Conservation (phyloP, 768 basidiomycete species). For the Mycena rosella region DNA sequence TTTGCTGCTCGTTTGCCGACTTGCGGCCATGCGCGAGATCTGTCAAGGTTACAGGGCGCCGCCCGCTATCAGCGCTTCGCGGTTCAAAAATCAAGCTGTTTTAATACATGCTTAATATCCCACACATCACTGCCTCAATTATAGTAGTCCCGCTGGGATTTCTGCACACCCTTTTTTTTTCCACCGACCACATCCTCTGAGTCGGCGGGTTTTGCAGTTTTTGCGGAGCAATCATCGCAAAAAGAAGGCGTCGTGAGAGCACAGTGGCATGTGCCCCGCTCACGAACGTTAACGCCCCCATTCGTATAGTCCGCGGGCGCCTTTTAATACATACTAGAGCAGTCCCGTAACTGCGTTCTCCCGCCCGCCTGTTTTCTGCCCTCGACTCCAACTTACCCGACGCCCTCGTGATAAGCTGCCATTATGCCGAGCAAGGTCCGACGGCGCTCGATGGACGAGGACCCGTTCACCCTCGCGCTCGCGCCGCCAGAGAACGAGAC, state of each 20-base stretch:
- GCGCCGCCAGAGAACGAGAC: conserved; percentile 70
- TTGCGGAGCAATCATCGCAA: conserved; percentile 30
- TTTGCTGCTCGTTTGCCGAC: conserved; percentile 16
- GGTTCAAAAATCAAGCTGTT: neutral
- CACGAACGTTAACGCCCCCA: conserved; percentile 5
- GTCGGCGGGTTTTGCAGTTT: neutral
- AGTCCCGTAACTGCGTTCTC: conserved; percentile 25
- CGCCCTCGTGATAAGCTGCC: neutral
- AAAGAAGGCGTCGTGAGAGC: conserved; percentile 32
- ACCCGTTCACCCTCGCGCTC: conserved; percentile 62
- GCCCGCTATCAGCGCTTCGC: neutral
- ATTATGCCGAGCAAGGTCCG: conserved; percentile 33
- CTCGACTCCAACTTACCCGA: neutral
- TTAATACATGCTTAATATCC: neutral
- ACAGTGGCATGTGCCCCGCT: conserved; percentile 22
- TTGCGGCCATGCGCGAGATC: conserved; percentile 1
- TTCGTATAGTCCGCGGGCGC: conserved; percentile 24
- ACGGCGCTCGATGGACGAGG: conserved; percentile 45
- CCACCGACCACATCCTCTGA: too few species aligned
- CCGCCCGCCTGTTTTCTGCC: conserved; percentile 12
- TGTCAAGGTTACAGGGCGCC: neutral
- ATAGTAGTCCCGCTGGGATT: neutral
- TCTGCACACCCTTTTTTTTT: neutral
- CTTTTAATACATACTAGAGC: conserved; percentile 4
- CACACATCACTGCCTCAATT: too few species aligned